Percentiles rank a stretch among this genome's conserved stretches.
phyloP scores from a whole-genome alignment of 2,329 filamentous ascomycete genomes.

The Pseudocercospora cruenta region DNA sequence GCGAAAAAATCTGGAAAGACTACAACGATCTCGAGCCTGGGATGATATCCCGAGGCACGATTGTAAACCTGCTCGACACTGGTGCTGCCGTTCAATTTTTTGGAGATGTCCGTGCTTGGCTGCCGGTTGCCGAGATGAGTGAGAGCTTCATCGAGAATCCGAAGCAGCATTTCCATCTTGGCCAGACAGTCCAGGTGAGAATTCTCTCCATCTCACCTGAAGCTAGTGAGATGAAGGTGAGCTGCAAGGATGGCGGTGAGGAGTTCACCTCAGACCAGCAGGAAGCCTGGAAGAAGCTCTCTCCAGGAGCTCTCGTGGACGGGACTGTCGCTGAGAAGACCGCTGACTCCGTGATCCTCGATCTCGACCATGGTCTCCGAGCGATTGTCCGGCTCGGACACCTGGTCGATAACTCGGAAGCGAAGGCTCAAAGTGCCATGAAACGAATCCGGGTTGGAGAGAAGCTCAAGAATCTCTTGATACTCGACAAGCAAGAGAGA shows the following conservation, averaged over 20 bases:
- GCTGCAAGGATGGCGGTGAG: constrained; percentile 87
- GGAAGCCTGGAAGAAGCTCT: constrained; percentile 70
- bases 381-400: constrained; percentile 78
- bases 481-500: constrained; percentile 82
- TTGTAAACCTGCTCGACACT: constrained; percentile 75
- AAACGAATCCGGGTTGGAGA: constrained; percentile 85
- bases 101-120: constrained; percentile 77
- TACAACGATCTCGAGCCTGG: constrained; percentile 76
- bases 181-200: constrained; percentile 89
- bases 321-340: constrained; percentile 64
- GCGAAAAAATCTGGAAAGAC: constrained; percentile 74
- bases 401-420: constrained; percentile 78
- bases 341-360: constrained; percentile 60
- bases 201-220: constrained; percentile 79
- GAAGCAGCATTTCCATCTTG: constrained; percentile 81
- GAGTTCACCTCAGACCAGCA: constrained; percentile 78
- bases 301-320: constrained; percentile 73
- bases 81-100: constrained; percentile 95
- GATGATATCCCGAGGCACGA: constrained; percentile 80
- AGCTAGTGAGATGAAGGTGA: constrained; percentile 75
- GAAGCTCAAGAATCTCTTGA: constrained; percentile 76
- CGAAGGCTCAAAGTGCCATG: constrained; percentile 75
- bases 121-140: constrained; percentile 96
- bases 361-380: constrained; percentile 74
- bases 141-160: constrained; percentile 93